These are phyloP conservation scores for Cyphellophora europaea DNA, from an alignment of 2,329 filamentous ascomycete species.

Conservation along the genomic window DNA sequence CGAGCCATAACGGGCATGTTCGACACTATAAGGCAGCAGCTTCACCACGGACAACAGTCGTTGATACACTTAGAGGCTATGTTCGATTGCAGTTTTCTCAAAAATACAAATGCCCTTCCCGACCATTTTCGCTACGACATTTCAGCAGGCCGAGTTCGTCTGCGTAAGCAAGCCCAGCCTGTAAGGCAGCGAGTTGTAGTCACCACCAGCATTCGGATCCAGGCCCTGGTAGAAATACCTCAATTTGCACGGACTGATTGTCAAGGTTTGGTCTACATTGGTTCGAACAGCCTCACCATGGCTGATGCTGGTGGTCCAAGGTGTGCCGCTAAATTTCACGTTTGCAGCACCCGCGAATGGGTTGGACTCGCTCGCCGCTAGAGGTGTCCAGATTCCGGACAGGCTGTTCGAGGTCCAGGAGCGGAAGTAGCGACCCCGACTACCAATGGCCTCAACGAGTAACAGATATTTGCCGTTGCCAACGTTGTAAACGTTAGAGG, in stretches of 20 bases:
- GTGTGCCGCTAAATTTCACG: slow-evolving; percentile 39
- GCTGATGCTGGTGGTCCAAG: slow-evolving; percentile 59
- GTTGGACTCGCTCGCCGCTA: slow-evolving; percentile 45
- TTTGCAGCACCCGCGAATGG: slow-evolving; percentile 61
- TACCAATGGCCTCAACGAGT: slow-evolving; percentile 56
- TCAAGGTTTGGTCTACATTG: slow-evolving; percentile 52
- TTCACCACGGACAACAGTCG: too few relatives aligned
- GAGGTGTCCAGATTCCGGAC: slow-evolving; percentile 47
- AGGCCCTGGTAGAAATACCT: slow-evolving; percentile 56
- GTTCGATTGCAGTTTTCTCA: too few relatives aligned
- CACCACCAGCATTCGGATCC: slow-evolving; percentile 29
- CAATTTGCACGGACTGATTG: slow-evolving; percentile 55
- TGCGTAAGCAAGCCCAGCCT: slow-evolving; percentile 47
- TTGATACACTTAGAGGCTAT: too few relatives aligned
- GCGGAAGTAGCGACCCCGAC: slow-evolving; percentile 54
- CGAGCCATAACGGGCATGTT: too few relatives aligned
- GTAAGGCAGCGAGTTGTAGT: slow-evolving; percentile 47
- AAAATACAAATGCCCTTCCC: too few relatives aligned
- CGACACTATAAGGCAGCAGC: too few relatives aligned
- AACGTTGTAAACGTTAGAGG: slow-evolving; percentile 57
- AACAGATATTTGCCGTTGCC: slow-evolving; percentile 52
- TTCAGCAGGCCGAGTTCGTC: slow-evolving; percentile 3
- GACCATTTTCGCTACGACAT: too few relatives aligned
- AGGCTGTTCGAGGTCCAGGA: slow-evolving; percentile 54
- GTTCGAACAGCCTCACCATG: slow-evolving; percentile 53